Evolutionary conservation across 768 basidiomycete genomes (phyloP).

Genomic region (Leccinum boreale): DNA sequence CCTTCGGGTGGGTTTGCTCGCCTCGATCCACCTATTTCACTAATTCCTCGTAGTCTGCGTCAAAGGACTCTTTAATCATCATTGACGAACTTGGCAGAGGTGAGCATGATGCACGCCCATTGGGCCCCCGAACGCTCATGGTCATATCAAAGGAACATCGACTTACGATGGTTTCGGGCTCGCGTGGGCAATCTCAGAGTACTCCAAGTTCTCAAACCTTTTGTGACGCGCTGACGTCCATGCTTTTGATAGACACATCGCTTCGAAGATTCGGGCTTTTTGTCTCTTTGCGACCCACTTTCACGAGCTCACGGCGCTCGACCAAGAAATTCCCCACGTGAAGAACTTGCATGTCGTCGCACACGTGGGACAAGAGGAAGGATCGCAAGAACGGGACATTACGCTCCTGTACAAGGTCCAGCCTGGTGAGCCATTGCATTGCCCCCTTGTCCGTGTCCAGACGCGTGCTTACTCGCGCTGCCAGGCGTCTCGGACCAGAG

Average conservation of each 20-base stretch:
- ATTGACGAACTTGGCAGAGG: slow-evolving; percentile 96
- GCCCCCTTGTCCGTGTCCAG: not conserved
- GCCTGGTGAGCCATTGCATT: slow-evolving; percentile 59
- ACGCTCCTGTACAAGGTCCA: slow-evolving; percentile 72
- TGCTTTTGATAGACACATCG: slow-evolving; percentile 68
- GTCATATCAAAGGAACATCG: slow-evolving; percentile 64
- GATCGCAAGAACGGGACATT: slow-evolving; percentile 65
- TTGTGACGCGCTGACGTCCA: not conserved
- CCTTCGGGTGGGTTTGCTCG: slow-evolving; percentile 56
- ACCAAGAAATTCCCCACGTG: slow-evolving; percentile 82
- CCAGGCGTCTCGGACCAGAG: slow-evolving; percentile 92
- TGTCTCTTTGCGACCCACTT: slow-evolving; percentile 98
- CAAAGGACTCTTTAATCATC: slow-evolving; percentile 89
- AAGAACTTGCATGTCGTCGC: slow-evolving; percentile 96
- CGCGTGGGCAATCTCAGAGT: slow-evolving; percentile 99
- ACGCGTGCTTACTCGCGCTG: not conserved
- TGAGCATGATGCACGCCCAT: slow-evolving; percentile 23
- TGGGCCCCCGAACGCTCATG: slow-evolving; percentile 1
- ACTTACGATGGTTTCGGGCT: slow-evolving; percentile 98
- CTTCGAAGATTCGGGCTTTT: slow-evolving; percentile 87
- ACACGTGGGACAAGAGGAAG: slow-evolving; percentile 62
- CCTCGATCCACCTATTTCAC: not conserved
- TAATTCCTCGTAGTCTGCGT: slow-evolving; percentile 63
- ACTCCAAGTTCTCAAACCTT: slow-evolving; percentile 20
- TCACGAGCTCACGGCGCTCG: slow-evolving; percentile 91